Base-by-base conservation (phyloP, 108 stramenopile genomes). In the Licmophora abbreviata region DNA sequence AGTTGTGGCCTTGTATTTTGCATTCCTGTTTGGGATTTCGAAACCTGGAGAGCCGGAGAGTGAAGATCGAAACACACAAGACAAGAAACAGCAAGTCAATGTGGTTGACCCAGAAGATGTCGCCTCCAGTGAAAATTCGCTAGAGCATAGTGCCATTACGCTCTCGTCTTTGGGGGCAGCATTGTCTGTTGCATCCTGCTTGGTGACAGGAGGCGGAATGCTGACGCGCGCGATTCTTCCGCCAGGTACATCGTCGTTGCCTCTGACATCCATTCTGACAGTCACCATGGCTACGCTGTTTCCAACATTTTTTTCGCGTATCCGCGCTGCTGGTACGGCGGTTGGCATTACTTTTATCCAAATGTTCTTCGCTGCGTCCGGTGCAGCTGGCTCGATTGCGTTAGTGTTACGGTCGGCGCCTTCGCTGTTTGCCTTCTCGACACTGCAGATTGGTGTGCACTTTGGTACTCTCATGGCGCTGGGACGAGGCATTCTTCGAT, bases 301-400 rank as follows among this genome's bases (percentile, higher is more conserved):
- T 54, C 86, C 86, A 1, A 63, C 44, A 14, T 87, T 83, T 66
- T 92, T 88, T 46, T 25, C 56, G 20, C 44, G 48, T 8, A 54
- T 88, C 37, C 63, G 81, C 7, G 54, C 59, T 4, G 63, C 84
- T 21, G 91, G 85, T 1, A 64, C 69, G 1, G 71, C 77, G 0
- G 54, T 88, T 48, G 91, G 85, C 1, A 75, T 88, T 18, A 24
- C 83, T 21, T 83, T 83, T 54, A 77, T 92, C n/a, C 85, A 93
- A 67, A 64, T 93, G 49, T 95, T 95, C 64, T 95, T 95, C 58
- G 90, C 94, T 23, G 86, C 79, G 22, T 88, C 86, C 1, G 94
- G 94, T 0, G 90, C 90, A 3, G 78, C 81, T 3, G 85, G 92
- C 8, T 77, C 81, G n/a, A 69, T 92, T 23, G 48, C 69, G 4